phyloP scores from a whole-genome alignment of 805 yeast genomes.

The Candida orba region DNA sequence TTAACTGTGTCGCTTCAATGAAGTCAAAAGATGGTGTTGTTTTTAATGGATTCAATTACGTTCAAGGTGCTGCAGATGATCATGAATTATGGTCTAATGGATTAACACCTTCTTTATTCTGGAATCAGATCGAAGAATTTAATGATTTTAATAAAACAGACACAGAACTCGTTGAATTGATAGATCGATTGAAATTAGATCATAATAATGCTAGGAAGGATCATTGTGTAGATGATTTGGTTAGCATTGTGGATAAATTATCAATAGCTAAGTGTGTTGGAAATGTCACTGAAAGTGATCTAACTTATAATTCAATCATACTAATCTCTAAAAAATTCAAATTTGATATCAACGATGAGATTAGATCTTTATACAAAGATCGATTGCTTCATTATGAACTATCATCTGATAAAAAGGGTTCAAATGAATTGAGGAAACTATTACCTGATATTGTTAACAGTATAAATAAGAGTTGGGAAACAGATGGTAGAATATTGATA shows the following conservation, averaged over 20 bases:
- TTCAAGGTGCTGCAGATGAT: constrained; percentile 94
- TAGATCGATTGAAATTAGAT: constrained; percentile 3
- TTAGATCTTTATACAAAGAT: background rate
- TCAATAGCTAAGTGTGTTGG: constrained; percentile 19
- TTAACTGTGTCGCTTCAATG: constrained; percentile 57
- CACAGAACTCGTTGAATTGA: constrained; percentile 20
- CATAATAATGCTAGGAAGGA: background rate
- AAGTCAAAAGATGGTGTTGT: constrained; percentile 53
- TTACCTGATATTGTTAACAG: constrained; percentile 37
- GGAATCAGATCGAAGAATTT: constrained; percentile 29
- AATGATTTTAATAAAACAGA: constrained; percentile 19
- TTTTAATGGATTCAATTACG: constrained; percentile 48
- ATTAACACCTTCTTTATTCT: constrained; percentile 47
- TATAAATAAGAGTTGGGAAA: constrained; percentile 9
- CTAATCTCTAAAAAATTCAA: constrained; percentile 7
- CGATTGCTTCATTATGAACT: constrained; percentile 13
- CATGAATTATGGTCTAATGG: constrained; percentile 77
- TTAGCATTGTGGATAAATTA: constrained; percentile 12
- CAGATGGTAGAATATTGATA: constrained; percentile 25
- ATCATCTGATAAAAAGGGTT: constrained; percentile 54
- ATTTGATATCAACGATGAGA: background rate
- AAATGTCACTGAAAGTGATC: constrained; percentile 1
- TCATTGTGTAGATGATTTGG: constrained; percentile 8
- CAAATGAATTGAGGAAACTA: constrained; percentile 46
- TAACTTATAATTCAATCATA: constrained; percentile 1